phyloP scores from a whole-genome alignment of 495 filamentous ascomycete genomes.

The Neurospora sp. region DNA sequence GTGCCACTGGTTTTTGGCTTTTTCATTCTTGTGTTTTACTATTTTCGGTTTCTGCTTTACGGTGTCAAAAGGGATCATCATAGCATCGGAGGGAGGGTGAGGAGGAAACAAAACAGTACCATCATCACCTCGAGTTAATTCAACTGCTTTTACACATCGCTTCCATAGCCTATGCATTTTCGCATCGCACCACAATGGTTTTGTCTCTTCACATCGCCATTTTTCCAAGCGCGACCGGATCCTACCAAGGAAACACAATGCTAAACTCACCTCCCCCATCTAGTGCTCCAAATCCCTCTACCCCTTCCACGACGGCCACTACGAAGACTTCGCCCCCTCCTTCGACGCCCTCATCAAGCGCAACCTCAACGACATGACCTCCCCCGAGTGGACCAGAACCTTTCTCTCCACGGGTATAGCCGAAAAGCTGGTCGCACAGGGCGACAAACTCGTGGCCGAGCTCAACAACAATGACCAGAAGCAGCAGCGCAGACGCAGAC shows the following conservation, averaged over 20 bases:
- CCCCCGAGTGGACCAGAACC: constrained; percentile 50
- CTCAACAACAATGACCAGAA: constrained; percentile 19
- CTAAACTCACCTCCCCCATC: neutral
- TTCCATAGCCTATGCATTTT: too few relatives aligned
- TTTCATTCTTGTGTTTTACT: neutral
- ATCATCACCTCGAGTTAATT: neutral
- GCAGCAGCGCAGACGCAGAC: neutral
- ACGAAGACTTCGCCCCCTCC: constrained; percentile 65
- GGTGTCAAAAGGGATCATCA: neutral
- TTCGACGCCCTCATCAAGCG: constrained; percentile 53
- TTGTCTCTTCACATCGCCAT: neutral
- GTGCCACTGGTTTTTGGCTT: neutral
- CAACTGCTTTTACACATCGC: neutral
- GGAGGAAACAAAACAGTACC: neutral
- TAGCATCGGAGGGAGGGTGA: neutral
- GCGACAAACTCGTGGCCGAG: constrained; percentile 32
- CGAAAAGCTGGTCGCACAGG: constrained; percentile 39
- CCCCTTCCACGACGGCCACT: constrained; percentile 65
- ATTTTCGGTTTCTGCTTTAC: neutral
- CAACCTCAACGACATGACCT: constrained; percentile 52
- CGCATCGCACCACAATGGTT: neutral
- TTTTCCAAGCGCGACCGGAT: neutral
- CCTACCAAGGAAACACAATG: neutral
- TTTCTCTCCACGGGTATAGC: constrained; percentile 46
- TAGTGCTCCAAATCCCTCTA: constrained; percentile 57